A percentile compares a stretch with the other conserved stretches of the same genome.
phyloP scores from a whole-genome alignment of 495 filamentous ascomycete genomes.

The Aspergillus panamensis region DNA sequence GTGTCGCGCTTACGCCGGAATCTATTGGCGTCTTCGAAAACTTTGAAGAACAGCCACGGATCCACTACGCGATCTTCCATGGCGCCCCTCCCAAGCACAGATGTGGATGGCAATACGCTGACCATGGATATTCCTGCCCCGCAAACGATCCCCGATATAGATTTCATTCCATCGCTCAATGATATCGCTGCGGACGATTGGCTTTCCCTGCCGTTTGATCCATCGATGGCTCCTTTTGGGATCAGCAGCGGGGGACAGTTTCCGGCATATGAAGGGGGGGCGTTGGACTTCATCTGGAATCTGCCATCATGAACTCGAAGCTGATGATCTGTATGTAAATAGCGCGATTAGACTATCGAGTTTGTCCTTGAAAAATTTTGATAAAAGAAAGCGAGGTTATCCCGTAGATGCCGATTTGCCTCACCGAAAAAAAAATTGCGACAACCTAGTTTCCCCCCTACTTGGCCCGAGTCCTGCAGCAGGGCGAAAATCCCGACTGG shows the following conservation, averaged over 20 bases:
- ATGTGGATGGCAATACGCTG: conserved; percentile 23
- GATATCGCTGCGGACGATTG: conserved; percentile 48
- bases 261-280: conserved; percentile 49
- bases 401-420: conserved; percentile 1
- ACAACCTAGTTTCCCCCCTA: neutral
- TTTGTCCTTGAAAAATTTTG: neutral
- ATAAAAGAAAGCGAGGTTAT: neutral
- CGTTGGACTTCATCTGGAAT: conserved; percentile 52
- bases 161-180: conserved; percentile 35
- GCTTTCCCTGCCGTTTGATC: conserved; percentile 52
- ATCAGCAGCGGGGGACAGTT: conserved; percentile 43
- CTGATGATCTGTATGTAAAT: neutral
- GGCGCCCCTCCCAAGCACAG: conserved; percentile 31
- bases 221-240: conserved; percentile 53
- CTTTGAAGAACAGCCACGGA: conserved; percentile 25
- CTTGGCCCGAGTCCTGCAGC: conserved; percentile 1
- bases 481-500: conserved; percentile 2
- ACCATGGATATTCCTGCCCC: conserved; percentile 23
- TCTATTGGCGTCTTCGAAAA: conserved; percentile 38
- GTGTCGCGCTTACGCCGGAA: conserved; percentile 44
- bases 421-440: neutral
- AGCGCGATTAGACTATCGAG: neutral
- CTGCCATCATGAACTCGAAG: conserved; percentile 32
- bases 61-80: conserved; percentile 29
- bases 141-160: conserved; percentile 33